A percentile compares a stretch with the other conserved stretches of the same genome.
Evolutionary conservation across 1,284 basidiomycete genomes (phyloP).

Genomic region (Sphaerobolus stellatus): DNA sequence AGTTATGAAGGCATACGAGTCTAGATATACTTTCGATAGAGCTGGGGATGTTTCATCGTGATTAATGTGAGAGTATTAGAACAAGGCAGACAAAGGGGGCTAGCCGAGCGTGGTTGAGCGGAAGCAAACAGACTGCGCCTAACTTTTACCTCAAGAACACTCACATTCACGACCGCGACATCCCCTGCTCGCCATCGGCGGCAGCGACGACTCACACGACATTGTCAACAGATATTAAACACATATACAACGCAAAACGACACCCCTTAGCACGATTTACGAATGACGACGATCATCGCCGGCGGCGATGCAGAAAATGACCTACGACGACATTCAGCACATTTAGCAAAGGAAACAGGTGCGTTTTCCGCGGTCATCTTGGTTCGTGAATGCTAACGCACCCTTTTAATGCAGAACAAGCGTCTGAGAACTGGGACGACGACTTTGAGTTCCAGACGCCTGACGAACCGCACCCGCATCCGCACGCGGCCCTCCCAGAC

Average conservation of each 20-base stretch:
- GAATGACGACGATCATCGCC: slow-evolving; percentile 4
- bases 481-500: background rate
- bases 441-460: slow-evolving; percentile 34
- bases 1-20: too few species aligned
- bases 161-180: background rate
- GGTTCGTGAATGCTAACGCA: background rate
- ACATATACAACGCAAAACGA: background rate
- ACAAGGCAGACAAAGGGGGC: too few species aligned
- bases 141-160: too few species aligned
- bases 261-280: background rate
- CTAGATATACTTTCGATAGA: too few species aligned
- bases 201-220: background rate
- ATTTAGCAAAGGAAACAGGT: background rate
- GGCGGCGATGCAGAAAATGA: slow-evolving; percentile 1
- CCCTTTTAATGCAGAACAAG: slow-evolving; percentile 11
- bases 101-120: too few species aligned
- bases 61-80: too few species aligned
- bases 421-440: slow-evolving; percentile 66
- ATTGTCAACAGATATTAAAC: background rate
- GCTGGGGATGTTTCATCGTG: too few species aligned
- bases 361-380: background rate
- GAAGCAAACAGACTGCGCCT: too few species aligned
- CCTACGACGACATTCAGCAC: background rate
- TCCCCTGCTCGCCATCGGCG: background rate
- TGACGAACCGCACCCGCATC: slow-evolving; percentile 2